phyloP scores from a whole-genome alignment of 192 early-diverging fungal genomes.

The Entomortierella lignicola region DNA sequence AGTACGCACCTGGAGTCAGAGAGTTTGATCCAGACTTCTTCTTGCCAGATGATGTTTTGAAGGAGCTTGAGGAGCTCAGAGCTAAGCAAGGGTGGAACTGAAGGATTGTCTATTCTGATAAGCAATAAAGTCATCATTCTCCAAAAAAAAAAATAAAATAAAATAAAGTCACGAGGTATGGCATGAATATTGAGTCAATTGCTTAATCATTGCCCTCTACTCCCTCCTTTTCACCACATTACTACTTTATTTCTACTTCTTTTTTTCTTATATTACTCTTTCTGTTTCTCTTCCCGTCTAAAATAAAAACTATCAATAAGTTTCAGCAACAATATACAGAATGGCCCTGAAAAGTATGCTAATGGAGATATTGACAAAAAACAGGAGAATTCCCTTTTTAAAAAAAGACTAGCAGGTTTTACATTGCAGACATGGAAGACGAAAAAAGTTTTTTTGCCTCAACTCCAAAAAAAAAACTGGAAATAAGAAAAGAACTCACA shows the following conservation, averaged over 20 bases:
- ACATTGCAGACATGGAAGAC: too few relatives aligned
- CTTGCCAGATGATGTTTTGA: constrained; percentile 57
- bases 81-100: constrained; percentile 49
- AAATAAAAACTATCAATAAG: not conserved
- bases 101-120: not conserved
- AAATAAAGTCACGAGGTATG: too few relatives aligned
- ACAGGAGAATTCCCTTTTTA: not conserved
- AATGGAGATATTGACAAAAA: not conserved
- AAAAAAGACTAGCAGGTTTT: too few relatives aligned
- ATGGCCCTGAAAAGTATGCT: constrained; percentile 49
- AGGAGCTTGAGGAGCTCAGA: constrained; percentile 45
- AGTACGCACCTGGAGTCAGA: constrained; percentile 71
- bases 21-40: constrained; percentile 76
- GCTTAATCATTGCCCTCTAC: too few relatives aligned
- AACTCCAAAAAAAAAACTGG: too few relatives aligned
- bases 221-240: too few relatives aligned
- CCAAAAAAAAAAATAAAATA: too few relatives aligned
- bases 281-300: not conserved
- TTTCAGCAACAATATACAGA: constrained; percentile 4
- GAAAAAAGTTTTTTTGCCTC: too few relatives aligned
- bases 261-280: not conserved
- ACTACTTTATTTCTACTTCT: too few relatives aligned
- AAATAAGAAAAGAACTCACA: too few relatives aligned
- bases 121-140: not conserved
- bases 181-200: too few relatives aligned